These are phyloP conservation scores for Dendryphion nanum DNA, from an alignment of 2,329 filamentous ascomycete genomes.

Conservation along the genomic window DNA sequence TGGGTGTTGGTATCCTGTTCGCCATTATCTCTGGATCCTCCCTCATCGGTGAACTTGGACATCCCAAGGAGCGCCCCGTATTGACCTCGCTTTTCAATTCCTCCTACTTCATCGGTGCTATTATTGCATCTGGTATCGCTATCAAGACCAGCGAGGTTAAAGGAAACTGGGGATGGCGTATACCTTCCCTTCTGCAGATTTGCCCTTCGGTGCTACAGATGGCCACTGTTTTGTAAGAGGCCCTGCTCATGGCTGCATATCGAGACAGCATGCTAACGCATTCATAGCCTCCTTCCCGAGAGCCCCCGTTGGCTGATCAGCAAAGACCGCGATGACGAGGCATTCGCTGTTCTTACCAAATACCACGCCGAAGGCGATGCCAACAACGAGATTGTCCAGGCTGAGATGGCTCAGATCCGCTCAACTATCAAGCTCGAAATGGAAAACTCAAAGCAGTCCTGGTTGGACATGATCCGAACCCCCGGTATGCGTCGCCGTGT, in stretches of 20 bases:
- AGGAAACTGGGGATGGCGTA: slow-evolving; percentile 66
- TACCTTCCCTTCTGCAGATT: slow-evolving; percentile 64
- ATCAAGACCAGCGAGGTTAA: slow-evolving; percentile 61
- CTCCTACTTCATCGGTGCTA: slow-evolving; percentile 60
- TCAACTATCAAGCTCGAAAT: slow-evolving; percentile 62
- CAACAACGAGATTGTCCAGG: slow-evolving; percentile 57
- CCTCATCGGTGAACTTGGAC: slow-evolving; percentile 64
- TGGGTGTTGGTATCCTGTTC: slow-evolving; percentile 68
- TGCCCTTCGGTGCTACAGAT: slow-evolving; percentile 55
- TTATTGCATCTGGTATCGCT: slow-evolving; percentile 60
- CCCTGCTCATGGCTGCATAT: slow-evolving; percentile 3
- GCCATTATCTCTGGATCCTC: slow-evolving; percentile 62
- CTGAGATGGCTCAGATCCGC: slow-evolving; percentile 66
- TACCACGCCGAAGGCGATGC: slow-evolving; percentile 63
- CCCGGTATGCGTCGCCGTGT: slow-evolving; percentile 64
- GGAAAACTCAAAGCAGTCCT: slow-evolving; percentile 50
- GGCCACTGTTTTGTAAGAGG: slow-evolving; percentile 30
- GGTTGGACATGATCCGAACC: slow-evolving; percentile 61
- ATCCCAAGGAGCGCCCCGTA: slow-evolving; percentile 66
- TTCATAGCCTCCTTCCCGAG: slow-evolving; percentile 55
- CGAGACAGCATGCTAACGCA: too few species aligned
- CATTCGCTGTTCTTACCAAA: slow-evolving; percentile 56
- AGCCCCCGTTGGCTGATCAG: slow-evolving; percentile 43
- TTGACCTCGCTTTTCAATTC: slow-evolving; percentile 69
- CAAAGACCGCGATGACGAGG: slow-evolving; percentile 44